Evolutionary conservation across 306 rosid genomes (phyloP).

Genomic region (Ormosia emarginata): DNA sequence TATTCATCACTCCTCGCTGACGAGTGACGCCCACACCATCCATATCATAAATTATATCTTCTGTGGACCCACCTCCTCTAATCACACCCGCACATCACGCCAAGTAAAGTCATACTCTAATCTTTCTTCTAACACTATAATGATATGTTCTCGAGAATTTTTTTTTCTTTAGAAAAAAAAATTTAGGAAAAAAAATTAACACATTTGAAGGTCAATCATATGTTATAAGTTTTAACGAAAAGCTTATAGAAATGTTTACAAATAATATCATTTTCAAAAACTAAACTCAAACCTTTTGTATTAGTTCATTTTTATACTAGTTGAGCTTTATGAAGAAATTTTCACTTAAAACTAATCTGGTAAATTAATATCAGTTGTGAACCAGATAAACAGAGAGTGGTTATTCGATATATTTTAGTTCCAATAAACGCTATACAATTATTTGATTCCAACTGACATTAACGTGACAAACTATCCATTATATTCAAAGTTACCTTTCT

Average conservation of each 20-base stretch:
- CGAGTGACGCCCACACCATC: not conserved
- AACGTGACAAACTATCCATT: not conserved
- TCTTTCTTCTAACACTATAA: not conserved
- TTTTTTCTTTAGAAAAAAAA: not conserved
- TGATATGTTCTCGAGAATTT: not conserved
- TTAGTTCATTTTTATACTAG: too few relatives aligned
- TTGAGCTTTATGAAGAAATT: too few relatives aligned
- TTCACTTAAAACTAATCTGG: too few relatives aligned
- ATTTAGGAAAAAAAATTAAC: not conserved
- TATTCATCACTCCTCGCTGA: not conserved
- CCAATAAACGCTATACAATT: not conserved
- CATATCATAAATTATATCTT: not conserved
- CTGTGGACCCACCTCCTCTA: constrained; percentile 27
- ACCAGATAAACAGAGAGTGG: not conserved
- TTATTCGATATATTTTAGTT: not conserved
- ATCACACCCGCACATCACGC: constrained; percentile 69
- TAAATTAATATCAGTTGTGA: too few relatives aligned
- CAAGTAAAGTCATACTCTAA: not conserved
- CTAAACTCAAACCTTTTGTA: not conserved
- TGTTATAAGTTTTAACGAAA: too few relatives aligned
- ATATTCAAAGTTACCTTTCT: not conserved
- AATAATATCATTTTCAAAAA: too few relatives aligned
- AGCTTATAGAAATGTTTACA: not conserved
- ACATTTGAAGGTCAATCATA: not conserved
- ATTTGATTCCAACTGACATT: not conserved